Conservation (phyloP, 148 eudicot genomes). For the Cornus florida region DNA sequence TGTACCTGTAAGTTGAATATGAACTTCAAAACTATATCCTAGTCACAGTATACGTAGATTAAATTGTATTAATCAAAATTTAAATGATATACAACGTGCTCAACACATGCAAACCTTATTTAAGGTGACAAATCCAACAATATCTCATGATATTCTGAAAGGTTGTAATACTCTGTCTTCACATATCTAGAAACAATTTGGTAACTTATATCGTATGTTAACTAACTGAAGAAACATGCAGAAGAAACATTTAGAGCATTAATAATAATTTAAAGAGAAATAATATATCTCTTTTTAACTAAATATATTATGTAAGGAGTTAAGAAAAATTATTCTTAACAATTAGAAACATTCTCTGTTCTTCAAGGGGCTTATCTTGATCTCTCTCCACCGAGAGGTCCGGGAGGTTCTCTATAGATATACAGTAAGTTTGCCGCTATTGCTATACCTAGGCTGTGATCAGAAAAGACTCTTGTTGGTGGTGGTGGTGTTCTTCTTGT, state of each 20-base stretch:
- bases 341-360: not conserved
- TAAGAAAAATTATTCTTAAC: not conserved
- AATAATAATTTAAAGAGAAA: not conserved
- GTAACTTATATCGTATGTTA: not conserved
- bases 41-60: no score
- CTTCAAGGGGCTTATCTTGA: no score
- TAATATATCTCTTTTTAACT: not conserved
- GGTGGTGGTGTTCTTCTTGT: not conserved
- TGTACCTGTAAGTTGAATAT: not conserved
- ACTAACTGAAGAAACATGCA: not conserved
- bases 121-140: not conserved
- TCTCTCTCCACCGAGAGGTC: no score
- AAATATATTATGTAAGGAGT: no score
- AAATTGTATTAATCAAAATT: no score
- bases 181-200: not conserved
- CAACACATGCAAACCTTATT: no score
- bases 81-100: no score
- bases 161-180: not conserved
- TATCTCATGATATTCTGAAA: not conserved
- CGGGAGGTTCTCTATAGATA: no score
- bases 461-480: not conserved
- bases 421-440: not conserved
- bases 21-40: no score
- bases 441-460: not conserved
- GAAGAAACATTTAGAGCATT: not conserved